phyloP scores from a whole-genome alignment of 352 stramenopile species.

The Phytophthora foliorum region DNA sequence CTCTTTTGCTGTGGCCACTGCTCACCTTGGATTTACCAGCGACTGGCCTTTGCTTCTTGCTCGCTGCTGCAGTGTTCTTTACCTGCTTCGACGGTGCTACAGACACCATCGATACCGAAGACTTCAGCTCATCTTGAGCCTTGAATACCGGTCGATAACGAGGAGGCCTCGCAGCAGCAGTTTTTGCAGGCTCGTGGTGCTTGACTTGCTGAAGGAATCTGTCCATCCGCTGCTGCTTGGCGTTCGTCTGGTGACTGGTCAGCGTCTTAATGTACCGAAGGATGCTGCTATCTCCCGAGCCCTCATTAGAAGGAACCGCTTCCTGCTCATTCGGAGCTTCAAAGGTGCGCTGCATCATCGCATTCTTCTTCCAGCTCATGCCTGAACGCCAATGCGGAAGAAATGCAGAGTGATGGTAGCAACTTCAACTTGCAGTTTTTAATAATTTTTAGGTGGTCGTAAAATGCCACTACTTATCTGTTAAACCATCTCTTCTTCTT shows the following conservation, averaged over 20 bases:
- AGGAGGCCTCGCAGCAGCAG: conserved; percentile 1
- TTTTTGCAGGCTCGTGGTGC: conserved; percentile 4
- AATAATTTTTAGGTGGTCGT: conserved; percentile 20
- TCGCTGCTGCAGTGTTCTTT: not conserved
- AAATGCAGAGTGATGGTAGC: conserved; percentile 60
- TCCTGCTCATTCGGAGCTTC: not conserved
- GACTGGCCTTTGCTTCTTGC: not conserved
- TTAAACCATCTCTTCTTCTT: conserved; percentile 66
- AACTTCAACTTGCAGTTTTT: conserved; percentile 33
- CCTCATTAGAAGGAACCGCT: conserved; percentile 4
- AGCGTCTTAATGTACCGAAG: conserved; percentile 61
- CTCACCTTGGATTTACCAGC: not conserved
- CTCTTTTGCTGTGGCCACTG: not conserved
- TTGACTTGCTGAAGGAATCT: conserved; percentile 46
- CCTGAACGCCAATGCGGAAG: conserved; percentile 6
- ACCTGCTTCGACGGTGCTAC: not conserved
- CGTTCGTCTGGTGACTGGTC: conserved; percentile 52
- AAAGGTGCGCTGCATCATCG: conserved; percentile 3
- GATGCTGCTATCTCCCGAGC: conserved; percentile 43
- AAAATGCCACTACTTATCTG: conserved; percentile 17
- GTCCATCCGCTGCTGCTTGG: conserved; percentile 58
- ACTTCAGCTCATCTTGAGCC: not conserved
- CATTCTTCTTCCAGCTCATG: conserved; percentile 30
- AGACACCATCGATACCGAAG: not conserved
- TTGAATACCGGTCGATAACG: not conserved